Percentiles rank a stretch among this genome's conserved stretches.
phyloP scores from a whole-genome alignment of 2,329 filamentous ascomycete species.

The Fusarium sp. region DNA sequence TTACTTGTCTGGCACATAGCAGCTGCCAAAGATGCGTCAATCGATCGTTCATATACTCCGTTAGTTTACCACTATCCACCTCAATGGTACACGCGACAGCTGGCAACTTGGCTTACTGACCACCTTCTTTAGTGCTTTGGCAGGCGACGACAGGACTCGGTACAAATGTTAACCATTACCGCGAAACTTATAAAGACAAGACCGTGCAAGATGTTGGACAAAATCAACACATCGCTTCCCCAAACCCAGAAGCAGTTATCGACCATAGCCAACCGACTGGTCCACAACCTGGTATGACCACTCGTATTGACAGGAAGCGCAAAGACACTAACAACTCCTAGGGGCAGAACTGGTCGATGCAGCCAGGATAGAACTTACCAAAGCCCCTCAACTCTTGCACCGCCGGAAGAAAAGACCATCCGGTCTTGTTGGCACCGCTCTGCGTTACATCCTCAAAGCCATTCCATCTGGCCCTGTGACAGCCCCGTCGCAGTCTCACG shows the following conservation, averaged over 20 bases:
- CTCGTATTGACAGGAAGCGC: not conserved
- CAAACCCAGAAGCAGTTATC: conserved; percentile 49
- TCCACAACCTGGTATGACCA: conserved; percentile 56
- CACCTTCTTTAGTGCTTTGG: conserved; percentile 58
- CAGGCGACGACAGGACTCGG: conserved; percentile 56
- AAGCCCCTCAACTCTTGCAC: conserved; percentile 61
- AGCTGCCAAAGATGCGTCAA: conserved; percentile 57
- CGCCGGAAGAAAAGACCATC: conserved; percentile 59
- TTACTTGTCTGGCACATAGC: conserved; percentile 50
- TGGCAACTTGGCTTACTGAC: conserved; percentile 43
- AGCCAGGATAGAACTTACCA: conserved; percentile 63
- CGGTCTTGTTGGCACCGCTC: conserved; percentile 58
- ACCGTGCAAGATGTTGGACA: conserved; percentile 45
- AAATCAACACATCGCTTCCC: conserved; percentile 51
- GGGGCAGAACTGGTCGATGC: conserved; percentile 67
- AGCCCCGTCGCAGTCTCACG: conserved; percentile 57
- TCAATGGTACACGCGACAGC: conserved; percentile 40
- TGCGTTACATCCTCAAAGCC: conserved; percentile 61
- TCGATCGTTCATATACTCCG: conserved; percentile 58
- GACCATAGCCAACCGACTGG: conserved; percentile 46
- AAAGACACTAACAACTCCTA: conserved; percentile 45
- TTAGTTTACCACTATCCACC: conserved; percentile 43
- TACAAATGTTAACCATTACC: conserved; percentile 56
- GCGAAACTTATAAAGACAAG: conserved; percentile 50
- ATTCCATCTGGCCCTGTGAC: conserved; percentile 64